Percentiles rank a stretch among this genome's conserved stretches.
Conservation (phyloP, 495 filamentous ascomycete genomes). For the Bacidia rubella region DNA sequence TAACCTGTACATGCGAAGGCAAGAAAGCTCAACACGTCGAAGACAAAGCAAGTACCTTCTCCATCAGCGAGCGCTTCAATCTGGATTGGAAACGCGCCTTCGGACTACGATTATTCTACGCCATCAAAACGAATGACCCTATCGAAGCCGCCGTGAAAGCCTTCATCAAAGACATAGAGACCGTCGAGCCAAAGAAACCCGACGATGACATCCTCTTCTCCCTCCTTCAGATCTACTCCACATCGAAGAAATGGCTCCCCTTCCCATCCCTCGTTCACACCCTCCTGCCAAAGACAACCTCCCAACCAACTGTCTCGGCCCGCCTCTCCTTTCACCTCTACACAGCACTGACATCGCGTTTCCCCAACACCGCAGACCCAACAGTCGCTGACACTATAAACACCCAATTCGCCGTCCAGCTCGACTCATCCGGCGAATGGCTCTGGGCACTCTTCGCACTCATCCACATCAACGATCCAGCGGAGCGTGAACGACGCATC, state of each 20-base stretch:
- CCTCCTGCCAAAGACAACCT: slow-evolving; percentile 41
- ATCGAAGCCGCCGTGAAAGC: slow-evolving; percentile 55
- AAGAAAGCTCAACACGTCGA: slow-evolving; percentile 51
- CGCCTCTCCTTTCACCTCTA: slow-evolving; percentile 75
- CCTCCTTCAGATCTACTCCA: slow-evolving; percentile 64
- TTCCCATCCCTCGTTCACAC: slow-evolving; percentile 42
- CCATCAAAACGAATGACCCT: slow-evolving; percentile 48
- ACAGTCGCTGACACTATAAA: slow-evolving; percentile 50
- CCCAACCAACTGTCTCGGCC: slow-evolving; percentile 53
- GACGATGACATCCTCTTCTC: slow-evolving; percentile 71
- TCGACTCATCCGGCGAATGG: slow-evolving; percentile 56
- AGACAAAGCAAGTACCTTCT: slow-evolving; percentile 61
- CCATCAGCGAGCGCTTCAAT: slow-evolving; percentile 64
- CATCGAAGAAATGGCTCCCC: slow-evolving; percentile 28
- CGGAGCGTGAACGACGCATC: slow-evolving; percentile 50
- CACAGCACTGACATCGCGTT: slow-evolving; percentile 39
- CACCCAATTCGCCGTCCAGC: slow-evolving; percentile 55
- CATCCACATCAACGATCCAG: slow-evolving; percentile 54
- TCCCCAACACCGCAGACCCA: slow-evolving; percentile 26
- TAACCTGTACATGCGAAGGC: slow-evolving; percentile 66
- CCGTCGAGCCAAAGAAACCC: slow-evolving; percentile 43
- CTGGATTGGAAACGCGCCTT: slow-evolving; percentile 90
- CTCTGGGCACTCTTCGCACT: slow-evolving; percentile 58
- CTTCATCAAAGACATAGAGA: slow-evolving; percentile 51
- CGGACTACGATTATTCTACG: slow-evolving; percentile 80